Conservation (phyloP, 2,329 filamentous ascomycete genomes). For the Venturia nashicola region DNA sequence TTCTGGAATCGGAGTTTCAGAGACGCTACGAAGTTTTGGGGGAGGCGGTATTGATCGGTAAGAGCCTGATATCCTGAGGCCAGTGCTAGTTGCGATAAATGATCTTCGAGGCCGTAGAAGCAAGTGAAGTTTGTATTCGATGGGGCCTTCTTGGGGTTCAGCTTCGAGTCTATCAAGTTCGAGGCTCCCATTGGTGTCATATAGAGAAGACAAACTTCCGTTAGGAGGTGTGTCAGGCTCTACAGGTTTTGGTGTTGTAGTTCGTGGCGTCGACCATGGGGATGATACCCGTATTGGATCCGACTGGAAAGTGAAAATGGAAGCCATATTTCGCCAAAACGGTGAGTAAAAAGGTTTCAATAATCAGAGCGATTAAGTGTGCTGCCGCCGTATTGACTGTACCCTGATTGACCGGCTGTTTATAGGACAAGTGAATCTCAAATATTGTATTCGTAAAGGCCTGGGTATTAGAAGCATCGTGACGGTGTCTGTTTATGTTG, state of each 20-base stretch:
- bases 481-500: background rate
- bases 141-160: constrained; percentile 87
- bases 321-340: constrained; percentile 53
- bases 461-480: background rate
- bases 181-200: constrained; percentile 17
- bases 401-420: background rate
- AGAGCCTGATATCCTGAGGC: constrained; percentile 37
- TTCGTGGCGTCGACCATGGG: constrained; percentile 62
- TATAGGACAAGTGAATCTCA: background rate
- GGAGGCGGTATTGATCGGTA: constrained; percentile 28
- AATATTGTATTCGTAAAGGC: background rate
- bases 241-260: constrained; percentile 15
- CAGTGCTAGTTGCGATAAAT: constrained; percentile 60
- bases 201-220: background rate
- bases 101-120: constrained; percentile 65
- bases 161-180: constrained; percentile 64
- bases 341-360: background rate
- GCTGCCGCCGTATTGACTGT: constrained; percentile 1
- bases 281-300: constrained; percentile 80
- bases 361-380: background rate
- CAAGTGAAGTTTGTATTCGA: constrained; percentile 92
- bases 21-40: constrained; percentile 14
- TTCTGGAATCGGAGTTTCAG: constrained; percentile 12
- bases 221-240: background rate
- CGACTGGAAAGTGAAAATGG: constrained; percentile 89